A percentile compares a stretch with the other conserved stretches of the same genome.
Evolutionary conservation across 352 stramenopile species (phyloP).

Genomic region (Aphanomyces euteiches): DNA sequence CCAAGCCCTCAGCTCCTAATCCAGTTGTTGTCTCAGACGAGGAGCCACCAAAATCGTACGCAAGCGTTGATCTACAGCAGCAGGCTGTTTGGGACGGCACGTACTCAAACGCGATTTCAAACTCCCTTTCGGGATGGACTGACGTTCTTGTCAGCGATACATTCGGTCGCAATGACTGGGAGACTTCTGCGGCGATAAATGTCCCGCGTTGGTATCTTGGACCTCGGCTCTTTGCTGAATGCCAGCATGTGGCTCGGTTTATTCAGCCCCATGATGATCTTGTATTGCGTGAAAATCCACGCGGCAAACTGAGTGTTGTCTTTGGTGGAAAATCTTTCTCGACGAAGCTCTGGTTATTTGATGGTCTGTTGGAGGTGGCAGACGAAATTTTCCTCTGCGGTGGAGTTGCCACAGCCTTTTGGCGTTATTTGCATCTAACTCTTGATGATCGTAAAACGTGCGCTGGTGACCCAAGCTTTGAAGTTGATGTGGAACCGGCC

Average conservation of each 20-base stretch:
- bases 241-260: neutral
- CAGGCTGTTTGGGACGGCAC: conserved; percentile 1
- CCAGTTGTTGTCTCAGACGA: neutral
- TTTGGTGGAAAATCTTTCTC: conserved; percentile 53
- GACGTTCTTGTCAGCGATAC: conserved; percentile 10
- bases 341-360: conserved; percentile 59
- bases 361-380: conserved; percentile 55
- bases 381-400: conserved; percentile 64
- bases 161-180: conserved; percentile 15
- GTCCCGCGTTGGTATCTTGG: neutral
- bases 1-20: neutral
- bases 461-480: neutral
- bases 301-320: conserved; percentile 25
- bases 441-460: conserved; percentile 25
- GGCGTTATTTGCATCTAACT: conserved; percentile 42
- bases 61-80: neutral
- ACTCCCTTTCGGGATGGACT: neutral
- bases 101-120: conserved; percentile 4
- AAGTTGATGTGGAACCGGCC: conserved; percentile 13
- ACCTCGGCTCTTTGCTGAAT: neutral
- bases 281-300: neutral
- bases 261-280: conserved; percentile 1
- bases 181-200: neutral
- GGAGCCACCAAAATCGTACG: neutral
- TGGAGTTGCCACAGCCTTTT: conserved; percentile 55